Conservation (phyloP, 257 asterid species). For the Agastache rugosa region DNA sequence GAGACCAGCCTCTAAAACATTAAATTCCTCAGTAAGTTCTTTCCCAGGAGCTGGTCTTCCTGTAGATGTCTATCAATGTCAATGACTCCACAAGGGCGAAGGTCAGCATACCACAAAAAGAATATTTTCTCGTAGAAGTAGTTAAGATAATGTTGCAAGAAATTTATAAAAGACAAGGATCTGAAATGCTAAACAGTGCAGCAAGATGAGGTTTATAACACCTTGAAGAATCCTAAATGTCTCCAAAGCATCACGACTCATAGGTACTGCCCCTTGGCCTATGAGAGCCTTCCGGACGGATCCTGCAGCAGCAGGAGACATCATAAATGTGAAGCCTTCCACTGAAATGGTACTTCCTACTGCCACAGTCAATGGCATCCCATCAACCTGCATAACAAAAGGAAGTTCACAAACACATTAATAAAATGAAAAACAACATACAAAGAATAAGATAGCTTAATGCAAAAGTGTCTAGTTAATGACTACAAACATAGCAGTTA, state of each 20-base stretch:
- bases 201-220: conserved; percentile 32
- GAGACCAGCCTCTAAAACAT: conserved; percentile 92
- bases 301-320: conserved; percentile 69
- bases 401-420: conserved; percentile 7
- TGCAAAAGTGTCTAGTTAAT: background rate
- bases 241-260: conserved; percentile 89
- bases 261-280: conserved; percentile 72
- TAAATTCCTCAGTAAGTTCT: conserved; percentile 89
- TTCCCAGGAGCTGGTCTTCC: conserved; percentile 94
- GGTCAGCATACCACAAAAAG: conserved; percentile 5
- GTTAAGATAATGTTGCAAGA: conserved; percentile 27
- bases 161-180: conserved; percentile 20
- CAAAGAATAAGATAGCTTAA: background rate
- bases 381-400: conserved; percentile 69
- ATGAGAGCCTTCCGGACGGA: conserved; percentile 73
- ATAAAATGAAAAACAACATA: conserved; percentile 25
- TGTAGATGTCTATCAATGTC: conserved; percentile 45
- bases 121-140: conserved; percentile 4
- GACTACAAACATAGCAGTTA: conserved; percentile 19
- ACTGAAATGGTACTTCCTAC: conserved; percentile 82
- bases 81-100: conserved; percentile 15
- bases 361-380: conserved; percentile 87
- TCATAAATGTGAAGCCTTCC: conserved; percentile 84
- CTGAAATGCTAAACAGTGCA: conserved; percentile 20
- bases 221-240: conserved; percentile 91